These are phyloP conservation scores for Andrographis paniculata DNA, from an alignment of 305 asterid genomes.

Conservation along the genomic window DNA sequence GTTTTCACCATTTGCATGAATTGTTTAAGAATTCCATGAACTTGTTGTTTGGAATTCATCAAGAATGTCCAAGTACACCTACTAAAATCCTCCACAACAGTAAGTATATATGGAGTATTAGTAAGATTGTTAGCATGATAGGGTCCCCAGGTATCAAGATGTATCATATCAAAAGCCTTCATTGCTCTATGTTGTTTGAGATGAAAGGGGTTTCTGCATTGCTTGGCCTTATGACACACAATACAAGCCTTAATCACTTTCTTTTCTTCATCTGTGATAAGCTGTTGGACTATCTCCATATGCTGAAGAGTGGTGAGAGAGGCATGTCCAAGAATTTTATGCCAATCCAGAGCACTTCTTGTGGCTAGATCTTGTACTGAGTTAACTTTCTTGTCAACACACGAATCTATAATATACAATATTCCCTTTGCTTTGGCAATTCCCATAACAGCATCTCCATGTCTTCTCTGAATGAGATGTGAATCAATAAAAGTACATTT, in stretches of 20 bases:
- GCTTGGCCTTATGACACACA: not conserved
- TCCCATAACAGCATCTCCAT: no score
- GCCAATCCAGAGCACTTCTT: no score
- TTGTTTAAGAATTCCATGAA: not conserved
- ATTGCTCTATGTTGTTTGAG: not conserved
- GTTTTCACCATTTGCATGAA: not conserved
- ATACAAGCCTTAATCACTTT: not conserved
- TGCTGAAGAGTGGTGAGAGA: no score
- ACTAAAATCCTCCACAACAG: not conserved
- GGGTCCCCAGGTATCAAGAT: not conserved
- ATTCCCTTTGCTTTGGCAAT: no score
- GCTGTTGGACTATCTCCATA: no score
- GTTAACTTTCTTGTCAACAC: no score
- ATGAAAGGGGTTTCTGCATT: not conserved
- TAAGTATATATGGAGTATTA: not conserved
- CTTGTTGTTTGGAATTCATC: not conserved
- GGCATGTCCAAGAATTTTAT: no score
- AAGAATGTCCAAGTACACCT: not conserved
- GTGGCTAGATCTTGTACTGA: no score
- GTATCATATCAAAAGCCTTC: not conserved
- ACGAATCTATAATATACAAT: no score
- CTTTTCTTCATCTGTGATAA: no score
- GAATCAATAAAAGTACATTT: no score
- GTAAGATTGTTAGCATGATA: not conserved
- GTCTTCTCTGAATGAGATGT: no score